A percentile compares a stretch with the other conserved stretches of the same genome.
phyloP scores from a whole-genome alignment of 306 rosid genomes.

The Lathyrus aphaca region DNA sequence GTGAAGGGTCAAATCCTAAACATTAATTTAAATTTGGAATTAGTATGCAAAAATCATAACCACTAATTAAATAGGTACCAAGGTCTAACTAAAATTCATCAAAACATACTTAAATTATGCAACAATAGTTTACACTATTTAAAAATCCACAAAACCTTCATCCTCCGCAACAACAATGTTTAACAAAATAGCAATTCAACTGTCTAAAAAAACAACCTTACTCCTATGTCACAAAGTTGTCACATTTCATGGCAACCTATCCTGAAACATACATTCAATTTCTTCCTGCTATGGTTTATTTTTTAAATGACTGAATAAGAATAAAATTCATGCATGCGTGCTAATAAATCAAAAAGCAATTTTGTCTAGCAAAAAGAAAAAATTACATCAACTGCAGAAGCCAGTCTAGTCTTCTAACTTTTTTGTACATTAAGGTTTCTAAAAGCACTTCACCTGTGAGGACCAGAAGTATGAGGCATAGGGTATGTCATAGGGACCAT shows the following conservation, averaged over 20 bases:
- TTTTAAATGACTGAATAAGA: slow-evolving; percentile 36
- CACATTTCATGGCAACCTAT: slow-evolving; percentile 40
- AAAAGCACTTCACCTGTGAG: slow-evolving; percentile 69
- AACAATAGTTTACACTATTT: slow-evolving; percentile 35
- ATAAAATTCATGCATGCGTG: slow-evolving; percentile 42
- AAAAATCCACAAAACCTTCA: slow-evolving; percentile 35
- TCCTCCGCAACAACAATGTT: slow-evolving; percentile 17
- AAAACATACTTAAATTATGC: not conserved
- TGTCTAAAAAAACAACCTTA: slow-evolving; percentile 37
- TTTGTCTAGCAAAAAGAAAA: slow-evolving; percentile 50
- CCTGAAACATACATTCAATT: slow-evolving; percentile 43
- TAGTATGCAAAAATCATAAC: not conserved
- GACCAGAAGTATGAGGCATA: slow-evolving; percentile 72
- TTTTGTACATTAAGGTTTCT: slow-evolving; percentile 58
- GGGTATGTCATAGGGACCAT: slow-evolving; percentile 76
- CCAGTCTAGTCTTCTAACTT: slow-evolving; percentile 47
- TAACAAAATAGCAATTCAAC: slow-evolving; percentile 34
- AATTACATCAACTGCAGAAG: slow-evolving; percentile 48
- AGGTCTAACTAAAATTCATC: too few species aligned
- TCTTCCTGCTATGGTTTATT: slow-evolving; percentile 46
- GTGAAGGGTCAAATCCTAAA: not conserved
- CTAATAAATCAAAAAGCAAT: slow-evolving; percentile 33
- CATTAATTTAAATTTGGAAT: not conserved
- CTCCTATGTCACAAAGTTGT: slow-evolving; percentile 41
- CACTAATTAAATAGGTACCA: too few species aligned